Base-by-base conservation (phyloP, 1,284 basidiomycete genomes). In the Irpex sp. region DNA sequence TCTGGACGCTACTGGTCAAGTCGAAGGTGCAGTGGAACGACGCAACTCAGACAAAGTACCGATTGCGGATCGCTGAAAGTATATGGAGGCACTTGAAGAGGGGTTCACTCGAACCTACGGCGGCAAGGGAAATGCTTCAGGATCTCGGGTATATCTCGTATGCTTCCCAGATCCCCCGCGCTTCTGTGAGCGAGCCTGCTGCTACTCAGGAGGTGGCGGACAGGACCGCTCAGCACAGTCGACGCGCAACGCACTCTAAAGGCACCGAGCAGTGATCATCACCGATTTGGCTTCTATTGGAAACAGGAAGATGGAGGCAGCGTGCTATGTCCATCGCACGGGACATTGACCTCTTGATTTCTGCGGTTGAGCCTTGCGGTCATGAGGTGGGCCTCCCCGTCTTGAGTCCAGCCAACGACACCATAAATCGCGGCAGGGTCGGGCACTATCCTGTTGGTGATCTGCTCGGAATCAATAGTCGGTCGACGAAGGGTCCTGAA, bases 1-100 rank as follows among this genome's bases (percentile, higher is more conserved):
- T 89, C 71, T 91, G 89, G 88, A 69, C 73, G 59, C 68, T 75
- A 59, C 71, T 87, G 59, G 54, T 89, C 21, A 75, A 74, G 66
- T 73, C 74, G 57, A 81, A 78, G 71, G 74, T 79, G n/a, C 75
- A 82, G 64, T 85, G 82, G 83, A 66, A 71, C 8, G 85, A 87
- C 68, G 17, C 4, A 13, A 77, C 79, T 68, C 85, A 88, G 66
- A 64, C 57, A 37, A 65, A 60, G 49, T 67, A 80, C 66, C 81
- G 87, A 62, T 62, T 71, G 2, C 68, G 69, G 26, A 82, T 89
- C 57, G 75, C 71, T 37, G 13, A 51, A 2, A 65, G 71, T 67
- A 70, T 84, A n/a, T 69, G 66, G 31, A 65, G 63, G 59, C 77
- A 79, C 62, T 67, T 66, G 44, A 62, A 62, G 55, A 66, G 65